Base-by-base conservation (phyloP, 129 eudicot genomes). In the Heracleum sosnowskyi region DNA sequence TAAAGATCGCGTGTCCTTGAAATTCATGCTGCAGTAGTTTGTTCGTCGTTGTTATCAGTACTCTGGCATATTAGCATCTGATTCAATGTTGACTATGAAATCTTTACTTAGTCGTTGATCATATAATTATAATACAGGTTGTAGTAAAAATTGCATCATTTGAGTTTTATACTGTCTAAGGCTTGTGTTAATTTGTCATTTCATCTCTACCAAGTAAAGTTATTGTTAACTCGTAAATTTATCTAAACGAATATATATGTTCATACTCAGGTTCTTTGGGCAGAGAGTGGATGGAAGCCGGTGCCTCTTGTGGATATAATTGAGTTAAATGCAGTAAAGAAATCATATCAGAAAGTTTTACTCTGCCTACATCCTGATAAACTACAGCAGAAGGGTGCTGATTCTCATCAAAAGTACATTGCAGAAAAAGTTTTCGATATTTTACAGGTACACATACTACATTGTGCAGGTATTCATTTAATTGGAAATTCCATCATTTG, bases 281-380 rank as follows among this genome's bases (percentile, higher is more conserved):
- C 85, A 5, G 92, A 76, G 68, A 96, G 99, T 76, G 99, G 99
- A 77, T 96, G 99, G 99, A 92, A 86, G 74, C 88, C 97, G 0
- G 92, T 96, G 46, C 86, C 97, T 6, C 94, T 96, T 45, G 90
- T 89, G 47, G 90, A 96, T 84, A 82, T 96, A 35, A 96, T 96
- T 26, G 99, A 96, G 84, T 81, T 82, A 79, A 92, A 82, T 76
- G 88, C 87, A 17, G 99, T 96, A 69, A 96, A 92, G 79, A 92
- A 86, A 85, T 84, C 97, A 11, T 96, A 96, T 81, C 97, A 96
- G 75, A 93, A 84, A 84, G 99, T 96, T 35, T 79, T 96, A 80
- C 84, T 96, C 29, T 85, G 93, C 37, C 83, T 96, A 49, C 99
- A 96, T 84, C 99, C 99, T 0, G 99, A 96, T 89, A 96, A 96